A percentile compares a stretch with the other conserved stretches of the same genome.
Evolutionary conservation across 1,284 basidiomycete genomes (phyloP).

Genomic region (Ceratobasidium sp.): DNA sequence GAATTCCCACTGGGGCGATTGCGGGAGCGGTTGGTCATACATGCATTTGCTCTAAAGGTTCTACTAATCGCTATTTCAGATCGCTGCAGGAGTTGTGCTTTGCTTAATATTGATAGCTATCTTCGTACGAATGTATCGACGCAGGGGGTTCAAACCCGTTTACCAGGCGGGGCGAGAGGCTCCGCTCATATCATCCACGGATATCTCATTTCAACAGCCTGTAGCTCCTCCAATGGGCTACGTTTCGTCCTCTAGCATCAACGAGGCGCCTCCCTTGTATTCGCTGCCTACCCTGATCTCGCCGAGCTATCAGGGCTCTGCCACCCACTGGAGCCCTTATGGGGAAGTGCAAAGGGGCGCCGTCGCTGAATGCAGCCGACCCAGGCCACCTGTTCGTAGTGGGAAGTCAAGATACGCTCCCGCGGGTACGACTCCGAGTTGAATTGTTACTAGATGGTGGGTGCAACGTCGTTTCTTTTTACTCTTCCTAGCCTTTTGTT

Average conservation of each 20-base stretch:
- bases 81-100: background rate
- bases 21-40: slow-evolving; percentile 15
- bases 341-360: no score
- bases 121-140: background rate
- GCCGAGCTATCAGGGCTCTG: background rate
- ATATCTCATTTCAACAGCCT: background rate
- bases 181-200: background rate
- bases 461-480: no score
- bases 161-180: background rate
- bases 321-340: background rate
- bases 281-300: background rate
- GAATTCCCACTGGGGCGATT: background rate
- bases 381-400: background rate
- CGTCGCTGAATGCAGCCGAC: background rate
- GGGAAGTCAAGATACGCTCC: background rate
- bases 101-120: background rate
- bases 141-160: background rate
- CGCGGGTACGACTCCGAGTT: background rate
- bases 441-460: no score
- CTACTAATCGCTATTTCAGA: slow-evolving; percentile 1
- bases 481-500: no score
- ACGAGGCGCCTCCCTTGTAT: slow-evolving; percentile 8
- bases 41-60: background rate
- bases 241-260: background rate
- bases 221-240: slow-evolving; percentile 2